Percentiles rank a stretch among this genome's conserved stretches.
Evolutionary conservation across 345 rosid genomes (phyloP).

Genomic region (Camelina hispida): DNA sequence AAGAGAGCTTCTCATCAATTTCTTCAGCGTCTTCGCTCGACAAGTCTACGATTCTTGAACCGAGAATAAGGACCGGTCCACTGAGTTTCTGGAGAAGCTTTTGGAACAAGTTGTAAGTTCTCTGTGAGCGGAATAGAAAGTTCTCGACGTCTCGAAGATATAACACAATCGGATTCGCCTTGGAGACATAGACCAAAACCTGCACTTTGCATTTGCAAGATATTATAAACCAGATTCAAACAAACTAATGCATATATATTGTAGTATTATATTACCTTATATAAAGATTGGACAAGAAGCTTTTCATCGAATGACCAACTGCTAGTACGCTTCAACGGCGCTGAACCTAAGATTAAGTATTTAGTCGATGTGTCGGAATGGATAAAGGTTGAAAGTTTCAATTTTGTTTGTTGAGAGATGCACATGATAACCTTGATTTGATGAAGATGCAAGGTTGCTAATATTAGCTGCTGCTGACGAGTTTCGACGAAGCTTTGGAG

Average conservation of each 20-base stretch:
- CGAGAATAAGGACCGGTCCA: constrained; percentile 84
- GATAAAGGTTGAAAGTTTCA: background rate
- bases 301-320: constrained; percentile 88
- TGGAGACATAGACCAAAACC: constrained; percentile 81
- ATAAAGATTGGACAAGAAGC: constrained; percentile 78
- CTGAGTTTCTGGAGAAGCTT: constrained; percentile 77
- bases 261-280: constrained; percentile 58
- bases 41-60: constrained; percentile 68
- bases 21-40: constrained; percentile 52
- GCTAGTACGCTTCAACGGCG: constrained; percentile 63
- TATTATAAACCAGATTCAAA: constrained; percentile 4
- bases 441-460: constrained; percentile 52
- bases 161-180: constrained; percentile 74
- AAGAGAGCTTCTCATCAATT: constrained; percentile 65
- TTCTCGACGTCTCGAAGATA: constrained; percentile 81
- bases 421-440: constrained; percentile 57
- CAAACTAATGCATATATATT: background rate
- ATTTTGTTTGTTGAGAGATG: background rate
- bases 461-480: constrained; percentile 76
- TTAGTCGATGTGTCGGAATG: background rate
- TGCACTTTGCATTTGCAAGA: constrained; percentile 37
- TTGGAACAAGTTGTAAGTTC: constrained; percentile 70
- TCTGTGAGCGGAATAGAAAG: constrained; percentile 69
- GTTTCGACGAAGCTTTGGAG: constrained; percentile 66
- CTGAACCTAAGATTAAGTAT: constrained; percentile 41